Evolutionary conservation across 2,329 filamentous ascomycete species (phyloP).

Genomic region (Aquanectria penicillioides): DNA sequence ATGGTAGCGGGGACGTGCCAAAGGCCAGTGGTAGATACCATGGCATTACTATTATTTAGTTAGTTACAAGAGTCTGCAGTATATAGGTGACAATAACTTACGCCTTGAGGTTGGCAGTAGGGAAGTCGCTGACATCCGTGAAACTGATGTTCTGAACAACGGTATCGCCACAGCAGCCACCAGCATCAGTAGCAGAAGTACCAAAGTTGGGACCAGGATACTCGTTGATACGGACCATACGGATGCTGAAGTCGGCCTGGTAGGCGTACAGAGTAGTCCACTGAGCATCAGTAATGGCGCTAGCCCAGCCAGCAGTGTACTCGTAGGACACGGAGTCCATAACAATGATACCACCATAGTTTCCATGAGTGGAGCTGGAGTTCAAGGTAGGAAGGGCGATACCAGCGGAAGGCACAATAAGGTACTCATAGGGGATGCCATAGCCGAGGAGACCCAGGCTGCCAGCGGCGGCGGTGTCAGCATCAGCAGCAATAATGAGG

Average conservation of each 20-base stretch:
- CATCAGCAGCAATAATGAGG: conserved; percentile 12
- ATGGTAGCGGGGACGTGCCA: conserved; percentile 29
- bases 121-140: conserved; percentile 24
- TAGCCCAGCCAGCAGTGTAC: conserved; percentile 25
- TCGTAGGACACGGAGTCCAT: conserved; percentile 26
- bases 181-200: background rate
- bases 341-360: conserved; percentile 26
- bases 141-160: conserved; percentile 24
- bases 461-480: conserved; percentile 10
- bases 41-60: conserved; percentile 14
- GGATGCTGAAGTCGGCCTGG: conserved; percentile 25
- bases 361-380: conserved; percentile 11
- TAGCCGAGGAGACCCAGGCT: conserved; percentile 25
- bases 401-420: conserved; percentile 22
- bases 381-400: conserved; percentile 23
- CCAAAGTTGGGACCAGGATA: conserved; percentile 24
- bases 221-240: conserved; percentile 32
- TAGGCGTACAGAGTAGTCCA: conserved; percentile 26
- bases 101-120: conserved; percentile 29
- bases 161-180: conserved; percentile 4
- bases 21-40: conserved; percentile 28
- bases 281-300: conserved; percentile 23
- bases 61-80: background rate
- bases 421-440: conserved; percentile 25
- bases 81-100: background rate